Base-by-base conservation (phyloP, 1,139 yeast genomes). In the Eremothecium gossypii region DNA sequence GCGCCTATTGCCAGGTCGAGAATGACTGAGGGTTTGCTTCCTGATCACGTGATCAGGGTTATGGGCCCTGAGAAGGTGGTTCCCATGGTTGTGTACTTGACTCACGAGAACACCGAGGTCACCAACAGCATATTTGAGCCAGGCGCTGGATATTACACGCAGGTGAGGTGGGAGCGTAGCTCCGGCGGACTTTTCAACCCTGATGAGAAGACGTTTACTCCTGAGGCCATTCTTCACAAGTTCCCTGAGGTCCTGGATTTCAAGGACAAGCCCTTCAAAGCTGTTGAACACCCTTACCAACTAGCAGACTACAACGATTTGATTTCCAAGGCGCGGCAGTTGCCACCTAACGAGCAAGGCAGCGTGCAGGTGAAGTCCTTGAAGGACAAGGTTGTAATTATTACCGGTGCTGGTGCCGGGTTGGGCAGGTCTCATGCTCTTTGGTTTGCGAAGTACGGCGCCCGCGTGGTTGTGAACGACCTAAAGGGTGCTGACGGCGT, bases 351-450 rank as follows among this genome's bases (percentile, higher is more conserved):
- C 50, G 68, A 71, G 36, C 83, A 82, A 55, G 67, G 68, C 1
- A 51, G 70, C n/a, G 67, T 71, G 40, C 69, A 69, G 43, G 74
- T 79, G 34, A 36, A 48, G n/a, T 74, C 85, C 34, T 69, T 89
- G 64, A 80, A 79, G 61, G 87, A 71, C 55, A 84, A 83, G 67
- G 96, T 89, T 46, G 96, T 86, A 40, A 75, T 91, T 49, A 79
- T 91, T 45, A 91, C 97, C 33, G 98, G 98, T 55, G 93, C 96
- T 41, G 97, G 96, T 55, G 83, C 86, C 45, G 98, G 98, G 46
- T 74, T 91, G 55, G 98, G 98, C 52, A 79, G 82, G 61, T 85
- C 89, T 48, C 94, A 91, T 65, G 95, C 97, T 14, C 66, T 77
- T 45, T 73, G 77, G 64, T 79, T 83, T 59, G 97, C 94, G 45